These are phyloP conservation scores for Boechera divaricarpa DNA, from an alignment of 345 rosid genomes.

Conservation along the genomic window DNA sequence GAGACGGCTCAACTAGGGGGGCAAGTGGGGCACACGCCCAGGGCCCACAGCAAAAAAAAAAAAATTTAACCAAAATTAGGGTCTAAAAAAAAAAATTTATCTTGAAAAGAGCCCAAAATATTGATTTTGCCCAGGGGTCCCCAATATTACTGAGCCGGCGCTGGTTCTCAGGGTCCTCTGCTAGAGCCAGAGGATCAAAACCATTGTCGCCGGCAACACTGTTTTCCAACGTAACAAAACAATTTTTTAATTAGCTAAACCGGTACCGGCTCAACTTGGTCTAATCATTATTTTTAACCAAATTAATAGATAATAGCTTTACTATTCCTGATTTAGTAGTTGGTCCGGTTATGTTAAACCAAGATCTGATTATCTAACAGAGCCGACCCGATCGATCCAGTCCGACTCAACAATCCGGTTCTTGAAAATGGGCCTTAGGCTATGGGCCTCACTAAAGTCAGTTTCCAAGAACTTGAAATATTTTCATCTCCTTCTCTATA, in stretches of 20 bases:
- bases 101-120: too few species aligned
- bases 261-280: background rate
- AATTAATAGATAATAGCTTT: background rate
- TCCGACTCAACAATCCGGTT: background rate
- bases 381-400: too few species aligned
- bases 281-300: background rate
- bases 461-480: too few species aligned
- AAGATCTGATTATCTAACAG: background rate
- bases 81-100: too few species aligned
- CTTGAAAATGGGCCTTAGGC: background rate
- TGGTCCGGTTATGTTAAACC: background rate
- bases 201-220: constrained; percentile 19
- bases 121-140: too few species aligned
- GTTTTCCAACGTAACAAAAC: background rate
- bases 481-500: too few species aligned
- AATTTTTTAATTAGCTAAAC: background rate
- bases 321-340: background rate
- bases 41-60: too few species aligned
- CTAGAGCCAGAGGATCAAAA: constrained; percentile 7
- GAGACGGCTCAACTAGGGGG: too few species aligned
- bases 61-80: too few species aligned
- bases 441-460: background rate
- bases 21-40: too few species aligned
- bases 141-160: too few species aligned
- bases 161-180: background rate